Percentiles rank a stretch among this genome's conserved stretches.
Conservation (phyloP, 2,329 filamentous ascomycete species). For the Leptographium galeiforme region DNA sequence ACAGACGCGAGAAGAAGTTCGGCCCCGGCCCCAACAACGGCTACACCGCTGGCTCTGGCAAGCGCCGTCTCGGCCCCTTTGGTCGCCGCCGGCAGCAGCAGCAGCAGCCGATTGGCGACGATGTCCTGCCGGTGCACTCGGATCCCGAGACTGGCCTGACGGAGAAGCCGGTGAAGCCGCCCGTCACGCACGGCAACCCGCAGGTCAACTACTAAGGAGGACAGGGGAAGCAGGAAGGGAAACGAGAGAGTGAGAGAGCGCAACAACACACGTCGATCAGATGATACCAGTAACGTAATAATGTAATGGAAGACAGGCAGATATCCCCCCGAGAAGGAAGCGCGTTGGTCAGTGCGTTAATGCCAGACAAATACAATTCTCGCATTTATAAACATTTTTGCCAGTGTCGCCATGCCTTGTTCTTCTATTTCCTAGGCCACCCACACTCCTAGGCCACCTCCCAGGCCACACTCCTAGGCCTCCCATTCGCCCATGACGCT, state of each 20-base stretch:
- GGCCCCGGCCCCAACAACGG: constrained; percentile 27
- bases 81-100: constrained; percentile 14
- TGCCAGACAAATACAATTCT: not conserved
- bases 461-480: not conserved
- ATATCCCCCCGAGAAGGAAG: not conserved
- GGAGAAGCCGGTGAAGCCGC: not conserved
- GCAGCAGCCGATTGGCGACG: constrained; percentile 2
- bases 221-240: not conserved
- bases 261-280: not conserved
- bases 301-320: not conserved
- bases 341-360: not conserved
- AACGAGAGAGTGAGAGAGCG: not conserved
- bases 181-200: constrained; percentile 8
- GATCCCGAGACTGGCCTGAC: constrained; percentile 6
- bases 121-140: constrained; percentile 21
- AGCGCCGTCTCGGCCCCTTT: constrained; percentile 18
- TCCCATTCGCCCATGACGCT: constrained; percentile 15
- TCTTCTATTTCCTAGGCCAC: not conserved
- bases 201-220: constrained; percentile 2
- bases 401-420: not conserved
- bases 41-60: constrained; percentile 24
- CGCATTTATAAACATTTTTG: not conserved
- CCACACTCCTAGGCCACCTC: not conserved
- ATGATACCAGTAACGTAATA: not conserved
- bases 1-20: constrained; percentile 24